These are phyloP conservation scores for Sideroxylon spinosum DNA, from an alignment of 179 eudicot genomes.

Conservation along the genomic window DNA sequence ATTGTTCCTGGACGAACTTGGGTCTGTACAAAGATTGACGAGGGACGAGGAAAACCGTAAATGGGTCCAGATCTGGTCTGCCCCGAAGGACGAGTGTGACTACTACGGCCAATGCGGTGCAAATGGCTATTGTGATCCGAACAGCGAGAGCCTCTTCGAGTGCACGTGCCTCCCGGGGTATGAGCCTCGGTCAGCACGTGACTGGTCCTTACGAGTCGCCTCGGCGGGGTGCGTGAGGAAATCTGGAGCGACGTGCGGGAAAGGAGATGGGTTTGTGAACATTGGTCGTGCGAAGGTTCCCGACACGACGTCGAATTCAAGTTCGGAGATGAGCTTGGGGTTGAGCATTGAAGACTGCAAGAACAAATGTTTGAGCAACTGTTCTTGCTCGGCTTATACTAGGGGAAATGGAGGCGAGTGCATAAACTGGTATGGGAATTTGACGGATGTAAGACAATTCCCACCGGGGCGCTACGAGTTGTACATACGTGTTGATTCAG, in stretches of 20 bases:
- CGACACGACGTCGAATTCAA: not conserved
- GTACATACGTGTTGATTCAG: constrained; percentile 28
- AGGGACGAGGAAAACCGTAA: constrained; percentile 1
- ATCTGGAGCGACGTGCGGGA: constrained; percentile 14
- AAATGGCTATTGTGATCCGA: constrained; percentile 10
- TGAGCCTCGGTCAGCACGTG: constrained; percentile 23
- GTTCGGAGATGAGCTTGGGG: no score
- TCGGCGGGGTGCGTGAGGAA: constrained; percentile 13
- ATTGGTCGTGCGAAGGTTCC: constrained; percentile 1
- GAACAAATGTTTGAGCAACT: no score
- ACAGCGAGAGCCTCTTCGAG: constrained; percentile 4
- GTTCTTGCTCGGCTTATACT: no score
- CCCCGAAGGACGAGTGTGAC: constrained; percentile 19
- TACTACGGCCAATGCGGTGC: constrained; percentile 19
- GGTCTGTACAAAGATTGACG: not conserved
- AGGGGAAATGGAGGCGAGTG: constrained; percentile 29
- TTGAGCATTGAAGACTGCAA: no score
- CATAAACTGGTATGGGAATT: constrained; percentile 28
- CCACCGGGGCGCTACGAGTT: constrained; percentile 33
- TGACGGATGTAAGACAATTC: constrained; percentile 27
- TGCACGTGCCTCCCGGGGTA: constrained; percentile 47
- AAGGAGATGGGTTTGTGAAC: constrained; percentile 22
- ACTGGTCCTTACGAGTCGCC: constrained; percentile 30
- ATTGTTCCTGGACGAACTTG: not conserved
- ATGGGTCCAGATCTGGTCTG: constrained; percentile 13